Evolutionary conservation across 139 green algal species (phyloP).

Genomic region (Chlorella sp.): DNA sequence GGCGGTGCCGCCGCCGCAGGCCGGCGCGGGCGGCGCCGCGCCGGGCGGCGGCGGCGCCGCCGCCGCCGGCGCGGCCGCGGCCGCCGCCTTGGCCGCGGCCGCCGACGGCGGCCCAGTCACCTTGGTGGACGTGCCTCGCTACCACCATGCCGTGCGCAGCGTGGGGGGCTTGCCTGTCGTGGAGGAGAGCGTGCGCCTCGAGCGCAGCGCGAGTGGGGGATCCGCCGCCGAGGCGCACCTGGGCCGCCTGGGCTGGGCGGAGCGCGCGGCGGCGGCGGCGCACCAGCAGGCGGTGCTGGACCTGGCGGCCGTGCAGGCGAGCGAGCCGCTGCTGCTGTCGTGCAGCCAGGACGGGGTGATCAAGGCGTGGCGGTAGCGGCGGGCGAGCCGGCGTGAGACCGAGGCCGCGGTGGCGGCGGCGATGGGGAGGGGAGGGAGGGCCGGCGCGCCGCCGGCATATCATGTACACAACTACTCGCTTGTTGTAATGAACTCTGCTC

Average conservation of each 20-base stretch:
- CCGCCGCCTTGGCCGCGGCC: neutral
- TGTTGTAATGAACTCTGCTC: no score
- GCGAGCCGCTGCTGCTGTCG: constrained; percentile 72
- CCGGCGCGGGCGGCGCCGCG: constrained; percentile 28
- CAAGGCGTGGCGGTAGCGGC: constrained; percentile 77
- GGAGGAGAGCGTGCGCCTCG: constrained; percentile 57
- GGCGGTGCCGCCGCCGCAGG: constrained; percentile 13
- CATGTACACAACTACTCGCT: no score
- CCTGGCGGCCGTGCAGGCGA: constrained; percentile 49
- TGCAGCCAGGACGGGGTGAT: constrained; percentile 74
- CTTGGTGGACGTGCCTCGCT: constrained; percentile 45
- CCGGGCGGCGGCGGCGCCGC: constrained; percentile 9
- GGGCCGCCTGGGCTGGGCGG: constrained; percentile 17
- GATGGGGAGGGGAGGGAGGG: no score
- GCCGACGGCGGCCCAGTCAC: neutral
- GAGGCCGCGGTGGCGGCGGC: no score
- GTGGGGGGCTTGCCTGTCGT: constrained; percentile 58
- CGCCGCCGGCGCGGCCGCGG: neutral
- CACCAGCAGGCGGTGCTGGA: constrained; percentile 66
- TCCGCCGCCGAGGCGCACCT: neutral
- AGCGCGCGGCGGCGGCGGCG: constrained; percentile 32
- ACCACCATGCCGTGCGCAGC: constrained; percentile 44
- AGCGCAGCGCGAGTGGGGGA: neutral
- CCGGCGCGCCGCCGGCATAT: no score
- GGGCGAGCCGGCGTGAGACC: no score